These are phyloP conservation scores for Trypanosomatidae sp. DNA, from an alignment of 208 protist genomes.

Conservation along the genomic window DNA sequence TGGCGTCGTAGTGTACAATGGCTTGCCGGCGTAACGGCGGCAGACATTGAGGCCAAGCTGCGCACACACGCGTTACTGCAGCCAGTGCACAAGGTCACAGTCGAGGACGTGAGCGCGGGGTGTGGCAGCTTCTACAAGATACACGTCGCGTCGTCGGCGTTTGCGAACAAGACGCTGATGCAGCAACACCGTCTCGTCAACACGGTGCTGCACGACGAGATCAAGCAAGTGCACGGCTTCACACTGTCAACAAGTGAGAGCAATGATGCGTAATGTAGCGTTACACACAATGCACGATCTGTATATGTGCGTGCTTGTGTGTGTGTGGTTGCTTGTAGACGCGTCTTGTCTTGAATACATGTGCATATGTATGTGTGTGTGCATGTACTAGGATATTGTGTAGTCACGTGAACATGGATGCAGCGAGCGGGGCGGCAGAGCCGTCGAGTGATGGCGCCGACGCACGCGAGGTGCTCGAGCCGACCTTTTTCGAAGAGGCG, in stretches of 20 bases:
- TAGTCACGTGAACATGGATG: too few relatives aligned
- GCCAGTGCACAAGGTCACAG: constrained; percentile 33
- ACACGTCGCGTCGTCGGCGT: constrained; percentile 49
- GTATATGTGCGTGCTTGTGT: not conserved
- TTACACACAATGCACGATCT: not conserved
- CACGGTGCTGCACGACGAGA: constrained; percentile 58
- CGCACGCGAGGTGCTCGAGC: constrained; percentile 32
- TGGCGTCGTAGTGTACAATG: constrained; percentile 4
- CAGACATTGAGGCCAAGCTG: constrained; percentile 70
- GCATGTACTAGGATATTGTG: too few relatives aligned
- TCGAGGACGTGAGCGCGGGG: constrained; percentile 61
- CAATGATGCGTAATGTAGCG: constrained; percentile 1
- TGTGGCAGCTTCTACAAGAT: constrained; percentile 84
- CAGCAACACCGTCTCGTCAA: constrained; percentile 84
- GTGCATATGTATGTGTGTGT: not conserved
- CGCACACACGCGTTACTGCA: constrained; percentile 22
- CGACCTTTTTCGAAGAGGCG: constrained; percentile 74
- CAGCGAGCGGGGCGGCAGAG: too few relatives aligned
- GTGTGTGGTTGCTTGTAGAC: not conserved
- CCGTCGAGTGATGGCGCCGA: too few relatives aligned
- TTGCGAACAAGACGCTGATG: constrained; percentile 60
- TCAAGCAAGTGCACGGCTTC: constrained; percentile 78
- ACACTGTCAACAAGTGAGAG: constrained; percentile 33
- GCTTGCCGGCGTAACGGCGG: constrained; percentile 18
- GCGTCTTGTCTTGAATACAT: not conserved